phyloP scores from a whole-genome alignment of 768 basidiomycete genomes.

The Agaricus subrufescens region DNA sequence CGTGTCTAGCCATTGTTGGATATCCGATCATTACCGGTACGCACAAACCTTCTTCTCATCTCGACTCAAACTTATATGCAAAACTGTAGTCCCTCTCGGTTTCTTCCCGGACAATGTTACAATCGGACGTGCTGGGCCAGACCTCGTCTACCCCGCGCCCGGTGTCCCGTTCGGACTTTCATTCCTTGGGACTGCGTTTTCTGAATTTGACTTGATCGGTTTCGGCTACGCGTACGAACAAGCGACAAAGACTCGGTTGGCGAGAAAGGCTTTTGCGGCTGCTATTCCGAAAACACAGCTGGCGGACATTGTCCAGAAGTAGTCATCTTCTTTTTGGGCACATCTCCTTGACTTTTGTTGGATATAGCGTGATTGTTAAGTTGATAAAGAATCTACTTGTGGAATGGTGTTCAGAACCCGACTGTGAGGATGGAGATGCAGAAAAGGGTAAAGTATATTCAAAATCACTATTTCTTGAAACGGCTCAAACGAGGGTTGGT shows the following conservation, averaged over 20 bases:
- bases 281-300: slow-evolving; percentile 55
- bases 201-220: slow-evolving; percentile 51
- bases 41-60: slow-evolving; percentile 8
- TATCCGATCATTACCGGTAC: slow-evolving; percentile 64
- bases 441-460: no score
- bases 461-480: no score
- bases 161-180: slow-evolving; percentile 60
- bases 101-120: slow-evolving; percentile 48
- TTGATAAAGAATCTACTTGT: no score
- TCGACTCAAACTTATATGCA: no score
- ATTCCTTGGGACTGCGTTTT: slow-evolving; percentile 59
- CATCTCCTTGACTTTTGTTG: no score
- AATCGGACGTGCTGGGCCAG: slow-evolving; percentile 32
- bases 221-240: slow-evolving; percentile 67
- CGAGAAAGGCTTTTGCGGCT: slow-evolving; percentile 41
- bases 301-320: slow-evolving; percentile 23
- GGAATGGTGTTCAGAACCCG: no score
- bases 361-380: no score
- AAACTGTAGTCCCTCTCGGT: slow-evolving; percentile 47
- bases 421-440: no score
- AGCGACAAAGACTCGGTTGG: slow-evolving; percentile 47
- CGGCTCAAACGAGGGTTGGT: no score
- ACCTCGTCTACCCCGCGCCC: slow-evolving; percentile 44
- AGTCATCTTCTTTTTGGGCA: background rate
- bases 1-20: slow-evolving; percentile 47